Evolutionary conservation across 345 rosid species (phyloP).

Genomic region (Laguncularia racemosa): DNA sequence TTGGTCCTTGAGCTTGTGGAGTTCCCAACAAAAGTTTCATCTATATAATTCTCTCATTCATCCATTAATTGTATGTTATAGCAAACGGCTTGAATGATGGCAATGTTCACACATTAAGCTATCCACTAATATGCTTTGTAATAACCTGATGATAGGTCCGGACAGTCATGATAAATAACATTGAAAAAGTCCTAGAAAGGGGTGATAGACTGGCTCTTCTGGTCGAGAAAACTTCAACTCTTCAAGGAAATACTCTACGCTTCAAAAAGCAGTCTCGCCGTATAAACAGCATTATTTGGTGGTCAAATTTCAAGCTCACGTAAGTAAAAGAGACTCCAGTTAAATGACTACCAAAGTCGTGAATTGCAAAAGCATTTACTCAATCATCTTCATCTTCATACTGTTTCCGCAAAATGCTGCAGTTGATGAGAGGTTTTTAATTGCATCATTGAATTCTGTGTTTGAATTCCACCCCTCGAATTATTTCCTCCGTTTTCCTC

Average conservation of each 20-base stretch:
- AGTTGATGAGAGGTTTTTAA: not conserved
- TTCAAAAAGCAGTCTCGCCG: constrained; percentile 34
- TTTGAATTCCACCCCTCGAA: too few species aligned
- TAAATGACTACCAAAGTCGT: not conserved
- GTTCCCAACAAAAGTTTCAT: too few species aligned
- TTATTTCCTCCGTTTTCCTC: too few species aligned
- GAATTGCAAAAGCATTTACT: not conserved
- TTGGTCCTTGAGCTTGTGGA: too few species aligned
- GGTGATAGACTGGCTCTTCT: constrained; percentile 41
- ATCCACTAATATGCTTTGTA: not conserved
- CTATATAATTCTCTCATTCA: too few species aligned
- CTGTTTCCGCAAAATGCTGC: not conserved
- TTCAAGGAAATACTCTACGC: constrained; percentile 33
- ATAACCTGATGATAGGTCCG: constrained; percentile 21
- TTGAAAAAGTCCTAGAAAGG: constrained; percentile 38
- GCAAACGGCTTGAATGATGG: too few species aligned
- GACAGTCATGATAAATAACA: constrained; percentile 42
- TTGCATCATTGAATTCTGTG: too few species aligned
- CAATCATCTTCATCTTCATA: not conserved
- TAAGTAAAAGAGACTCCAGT: constrained; percentile 11
- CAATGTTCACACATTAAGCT: too few species aligned
- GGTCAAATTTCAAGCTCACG: constrained; percentile 42
- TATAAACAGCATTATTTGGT: constrained; percentile 30
- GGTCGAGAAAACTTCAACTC: constrained; percentile 30
- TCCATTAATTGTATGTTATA: too few species aligned